phyloP scores from a whole-genome alignment of 352 stramenopile species.

The Pilasporangium apinafurcum region DNA sequence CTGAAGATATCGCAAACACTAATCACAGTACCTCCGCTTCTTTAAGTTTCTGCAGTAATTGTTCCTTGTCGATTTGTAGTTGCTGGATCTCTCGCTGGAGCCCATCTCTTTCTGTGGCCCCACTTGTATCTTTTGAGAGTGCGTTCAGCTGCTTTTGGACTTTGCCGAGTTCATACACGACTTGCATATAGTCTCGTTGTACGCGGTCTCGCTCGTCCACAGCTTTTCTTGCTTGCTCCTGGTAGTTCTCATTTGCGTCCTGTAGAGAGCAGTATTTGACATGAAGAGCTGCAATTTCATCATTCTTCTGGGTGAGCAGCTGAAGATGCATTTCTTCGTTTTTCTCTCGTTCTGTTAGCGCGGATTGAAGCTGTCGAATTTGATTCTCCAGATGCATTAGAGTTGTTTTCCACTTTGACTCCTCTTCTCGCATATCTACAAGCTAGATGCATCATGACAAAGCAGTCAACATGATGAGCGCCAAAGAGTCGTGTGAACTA shows the following conservation, averaged over 20 bases:
- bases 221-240: constrained; percentile 24
- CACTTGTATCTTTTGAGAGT: constrained; percentile 18
- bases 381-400: constrained; percentile 10
- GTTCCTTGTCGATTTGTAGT: constrained; percentile 21
- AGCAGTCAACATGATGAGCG: background rate
- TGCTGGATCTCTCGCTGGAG: constrained; percentile 29
- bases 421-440: constrained; percentile 9
- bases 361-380: constrained; percentile 9
- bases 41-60: constrained; percentile 18
- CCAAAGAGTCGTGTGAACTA: background rate
- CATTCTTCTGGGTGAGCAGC: constrained; percentile 14
- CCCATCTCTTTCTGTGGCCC: constrained; percentile 18
- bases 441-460: constrained; percentile 3
- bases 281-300: constrained; percentile 17
- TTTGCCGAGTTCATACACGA: constrained; percentile 41
- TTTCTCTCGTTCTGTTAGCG: constrained; percentile 19
- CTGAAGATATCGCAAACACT: background rate
- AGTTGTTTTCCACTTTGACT: constrained; percentile 18
- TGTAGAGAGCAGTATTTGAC: constrained; percentile 20
- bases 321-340: constrained; percentile 13
- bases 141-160: constrained; percentile 36
- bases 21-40: constrained; percentile 12
- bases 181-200: constrained; percentile 40
- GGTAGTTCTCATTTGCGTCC: constrained; percentile 20
- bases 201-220: constrained; percentile 31